Conservation (phyloP, 495 filamentous ascomycete species). For the Recurvomyces mirabilis region DNA sequence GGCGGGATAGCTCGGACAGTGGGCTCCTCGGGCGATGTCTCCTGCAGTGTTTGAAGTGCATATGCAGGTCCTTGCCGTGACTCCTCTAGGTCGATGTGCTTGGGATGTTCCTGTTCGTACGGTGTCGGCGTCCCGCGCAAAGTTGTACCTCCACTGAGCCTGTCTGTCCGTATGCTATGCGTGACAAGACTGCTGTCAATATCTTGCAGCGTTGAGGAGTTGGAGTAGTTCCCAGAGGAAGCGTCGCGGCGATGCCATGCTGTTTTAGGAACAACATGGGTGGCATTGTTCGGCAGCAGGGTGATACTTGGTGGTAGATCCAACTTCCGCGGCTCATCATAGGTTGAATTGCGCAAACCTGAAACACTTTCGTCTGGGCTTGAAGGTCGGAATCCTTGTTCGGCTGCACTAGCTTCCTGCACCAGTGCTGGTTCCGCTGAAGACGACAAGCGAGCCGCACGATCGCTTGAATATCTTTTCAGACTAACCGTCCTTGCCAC, state of each 20-base stretch:
- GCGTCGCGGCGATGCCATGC: slow-evolving; percentile 17
- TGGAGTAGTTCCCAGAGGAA: slow-evolving; percentile 15
- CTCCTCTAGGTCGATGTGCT: slow-evolving; percentile 5
- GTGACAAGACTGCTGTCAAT: slow-evolving; percentile 2
- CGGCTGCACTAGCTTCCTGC: slow-evolving; percentile 12
- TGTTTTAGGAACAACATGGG: slow-evolving; percentile 11
- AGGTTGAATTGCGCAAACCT: slow-evolving; percentile 4
- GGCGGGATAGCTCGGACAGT: slow-evolving; percentile 13
- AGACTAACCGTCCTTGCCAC: slow-evolving; percentile 4
- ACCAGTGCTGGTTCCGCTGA: slow-evolving; percentile 6
- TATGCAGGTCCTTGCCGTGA: slow-evolving; percentile 2
- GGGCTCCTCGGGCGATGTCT: slow-evolving; percentile 15
- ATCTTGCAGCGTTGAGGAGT: slow-evolving; percentile 12
- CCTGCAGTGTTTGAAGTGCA: slow-evolving; percentile 14
- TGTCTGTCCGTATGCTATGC: background rate
- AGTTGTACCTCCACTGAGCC: slow-evolving; percentile 18
- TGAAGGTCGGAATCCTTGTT: slow-evolving; percentile 3
- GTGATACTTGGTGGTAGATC: slow-evolving; percentile 3
- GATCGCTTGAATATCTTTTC: slow-evolving; percentile 4
- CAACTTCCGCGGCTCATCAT: slow-evolving; percentile 12
- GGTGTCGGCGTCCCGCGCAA: slow-evolving; percentile 20
- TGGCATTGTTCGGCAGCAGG: slow-evolving; percentile 7
- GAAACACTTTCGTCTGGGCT: slow-evolving; percentile 15
- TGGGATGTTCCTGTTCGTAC: slow-evolving; percentile 6
- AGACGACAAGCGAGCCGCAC: slow-evolving; percentile 4